phyloP scores from a whole-genome alignment of 2,329 filamentous ascomycete species.

The Canariomyces notabilis region DNA sequence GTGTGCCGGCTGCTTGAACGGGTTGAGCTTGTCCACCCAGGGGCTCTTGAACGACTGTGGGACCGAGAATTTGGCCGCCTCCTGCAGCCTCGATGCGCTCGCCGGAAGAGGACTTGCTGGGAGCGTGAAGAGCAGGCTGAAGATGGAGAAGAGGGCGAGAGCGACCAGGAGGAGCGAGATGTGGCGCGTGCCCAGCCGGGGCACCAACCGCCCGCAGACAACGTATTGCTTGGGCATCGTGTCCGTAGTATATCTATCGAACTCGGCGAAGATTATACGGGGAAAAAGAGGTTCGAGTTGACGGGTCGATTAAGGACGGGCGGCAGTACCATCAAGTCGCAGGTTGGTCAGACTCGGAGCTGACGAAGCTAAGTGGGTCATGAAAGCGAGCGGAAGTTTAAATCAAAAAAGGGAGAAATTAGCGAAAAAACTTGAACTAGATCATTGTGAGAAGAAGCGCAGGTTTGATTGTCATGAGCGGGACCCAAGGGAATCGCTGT shows the following conservation, averaged over 20 bases:
- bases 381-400: neutral
- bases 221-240: conserved; percentile 44
- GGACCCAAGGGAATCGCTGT: too few relatives aligned
- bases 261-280: neutral
- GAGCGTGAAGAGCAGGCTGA: conserved; percentile 49
- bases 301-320: neutral
- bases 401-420: neutral
- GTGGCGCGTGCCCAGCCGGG: conserved; percentile 48
- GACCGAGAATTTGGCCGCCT: conserved; percentile 46
- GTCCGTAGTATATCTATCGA: neutral
- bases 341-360: neutral
- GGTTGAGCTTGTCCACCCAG: conserved; percentile 52
- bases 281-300: neutral
- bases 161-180: conserved; percentile 47
- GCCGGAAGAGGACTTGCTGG: conserved; percentile 45
- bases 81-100: conserved; percentile 45
- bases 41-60: conserved; percentile 42
- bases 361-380: too few relatives aligned
- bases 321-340: neutral
- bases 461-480: too few relatives aligned
- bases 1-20: conserved; percentile 66
- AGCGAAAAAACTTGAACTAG: too few relatives aligned
- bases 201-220: conserved; percentile 45
- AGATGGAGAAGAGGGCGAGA: conserved; percentile 49
- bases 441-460: too few relatives aligned